Conservation (phyloP, 1,284 basidiomycete genomes). For the Phellopilus nigrolimitatus region DNA sequence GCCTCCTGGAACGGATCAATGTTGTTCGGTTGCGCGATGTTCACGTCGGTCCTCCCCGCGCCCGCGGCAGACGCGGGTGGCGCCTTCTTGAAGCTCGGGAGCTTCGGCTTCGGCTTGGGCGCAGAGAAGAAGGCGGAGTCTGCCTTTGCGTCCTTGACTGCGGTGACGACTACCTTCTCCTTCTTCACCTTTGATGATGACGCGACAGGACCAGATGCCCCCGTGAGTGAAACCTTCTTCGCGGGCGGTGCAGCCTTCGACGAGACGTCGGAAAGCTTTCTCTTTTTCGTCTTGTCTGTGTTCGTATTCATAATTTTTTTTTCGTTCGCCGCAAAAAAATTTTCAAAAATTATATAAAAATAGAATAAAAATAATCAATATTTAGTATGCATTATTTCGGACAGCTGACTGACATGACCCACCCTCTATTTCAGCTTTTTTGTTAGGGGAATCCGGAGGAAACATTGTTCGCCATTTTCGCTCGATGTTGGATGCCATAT, state of each 20-base stretch:
- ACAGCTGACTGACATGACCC: conserved; percentile 50
- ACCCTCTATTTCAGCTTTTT: conserved; percentile 59
- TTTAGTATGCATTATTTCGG: conserved; percentile 7
- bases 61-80: conserved; percentile 22
- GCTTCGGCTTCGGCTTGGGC: conserved; percentile 72
- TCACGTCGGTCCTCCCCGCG: conserved; percentile 41
- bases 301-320: not conserved
- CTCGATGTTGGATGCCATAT: conserved; percentile 82
- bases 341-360: not conserved
- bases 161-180: conserved; percentile 33
- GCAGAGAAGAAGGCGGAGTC: conserved; percentile 83
- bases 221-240: conserved; percentile 67
- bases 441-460: conserved; percentile 28
- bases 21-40: conserved; percentile 65
- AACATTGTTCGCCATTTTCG: conserved; percentile 70
- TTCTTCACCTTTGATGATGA: conserved; percentile 33
- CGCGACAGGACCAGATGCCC: conserved; percentile 35
- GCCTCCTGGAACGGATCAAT: conserved; percentile 75
- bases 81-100: conserved; percentile 78
- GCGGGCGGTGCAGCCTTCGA: conserved; percentile 48
- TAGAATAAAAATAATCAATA: conserved; percentile 14
- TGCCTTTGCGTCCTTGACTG: conserved; percentile 70
- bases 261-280: conserved; percentile 52
- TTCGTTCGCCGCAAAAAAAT: not conserved
- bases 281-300: conserved; percentile 67